These are phyloP conservation scores for Pseudohyphozyma bogoriensis DNA, from an alignment of 768 basidiomycete species.

Conservation along the genomic window DNA sequence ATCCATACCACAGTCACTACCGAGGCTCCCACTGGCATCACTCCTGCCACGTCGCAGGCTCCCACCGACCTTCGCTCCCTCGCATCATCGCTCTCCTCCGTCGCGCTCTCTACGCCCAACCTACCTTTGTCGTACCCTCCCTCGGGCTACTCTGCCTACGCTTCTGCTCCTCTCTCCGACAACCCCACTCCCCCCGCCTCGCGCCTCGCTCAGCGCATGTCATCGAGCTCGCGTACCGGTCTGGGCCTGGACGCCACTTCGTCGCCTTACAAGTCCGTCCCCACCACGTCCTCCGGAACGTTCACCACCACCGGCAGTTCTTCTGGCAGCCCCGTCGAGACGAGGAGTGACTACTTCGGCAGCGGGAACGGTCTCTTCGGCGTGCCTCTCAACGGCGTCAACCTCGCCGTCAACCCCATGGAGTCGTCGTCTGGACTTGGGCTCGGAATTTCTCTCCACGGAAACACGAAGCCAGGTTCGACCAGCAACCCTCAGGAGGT, in stretches of 20 bases:
- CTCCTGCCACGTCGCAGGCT: constrained; percentile 2
- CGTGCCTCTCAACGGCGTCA: not conserved
- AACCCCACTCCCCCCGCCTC: constrained; percentile 4
- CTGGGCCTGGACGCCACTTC: too few relatives aligned
- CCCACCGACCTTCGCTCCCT: not conserved
- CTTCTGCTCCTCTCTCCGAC: not conserved
- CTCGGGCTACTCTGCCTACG: too few relatives aligned
- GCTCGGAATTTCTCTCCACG: not conserved
- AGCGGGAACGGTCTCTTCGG: not conserved
- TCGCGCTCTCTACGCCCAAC: too few relatives aligned
- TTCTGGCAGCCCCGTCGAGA: not conserved
- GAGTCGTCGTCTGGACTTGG: not conserved
- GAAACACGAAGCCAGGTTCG: not conserved
- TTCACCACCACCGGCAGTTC: too few relatives aligned
- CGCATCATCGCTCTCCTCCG: not conserved
- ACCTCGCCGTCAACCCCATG: not conserved
- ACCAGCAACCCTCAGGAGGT: constrained; percentile 17
- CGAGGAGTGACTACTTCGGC: not conserved
- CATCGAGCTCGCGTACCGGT: not conserved
- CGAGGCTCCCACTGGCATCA: constrained; percentile 50
- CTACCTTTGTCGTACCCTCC: too few relatives aligned
- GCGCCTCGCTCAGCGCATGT: constrained; percentile 14
- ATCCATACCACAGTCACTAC: constrained; percentile 58
- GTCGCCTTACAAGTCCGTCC: too few relatives aligned
- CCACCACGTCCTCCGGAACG: too few relatives aligned